Evolutionary conservation across 2,329 filamentous ascomycete species (phyloP).

Genomic region (Sarocladium kiliense): DNA sequence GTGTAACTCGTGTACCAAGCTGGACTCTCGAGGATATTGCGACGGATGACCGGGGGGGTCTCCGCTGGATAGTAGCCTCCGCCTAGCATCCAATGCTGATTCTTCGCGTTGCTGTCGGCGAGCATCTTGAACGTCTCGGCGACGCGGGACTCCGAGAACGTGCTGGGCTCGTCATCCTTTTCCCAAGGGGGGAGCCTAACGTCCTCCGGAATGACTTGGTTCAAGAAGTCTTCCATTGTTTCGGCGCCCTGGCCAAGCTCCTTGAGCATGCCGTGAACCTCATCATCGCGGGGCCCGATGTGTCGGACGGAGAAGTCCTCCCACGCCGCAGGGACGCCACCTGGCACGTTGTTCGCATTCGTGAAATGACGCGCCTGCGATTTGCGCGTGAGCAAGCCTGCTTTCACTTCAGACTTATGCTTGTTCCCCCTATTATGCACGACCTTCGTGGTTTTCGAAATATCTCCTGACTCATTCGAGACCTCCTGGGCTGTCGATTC

Average conservation of each 20-base stretch:
- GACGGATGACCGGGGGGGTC: slow-evolving; percentile 83
- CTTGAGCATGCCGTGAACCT: slow-evolving; percentile 73
- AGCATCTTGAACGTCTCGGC: slow-evolving; percentile 24
- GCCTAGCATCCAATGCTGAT: slow-evolving; percentile 69
- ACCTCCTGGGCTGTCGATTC: too few species aligned
- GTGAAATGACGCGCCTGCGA: background rate
- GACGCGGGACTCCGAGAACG: slow-evolving; percentile 33
- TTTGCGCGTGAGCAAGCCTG: background rate
- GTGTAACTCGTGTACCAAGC: slow-evolving; percentile 99
- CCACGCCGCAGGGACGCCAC: slow-evolving; percentile 13
- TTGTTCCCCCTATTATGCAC: too few species aligned
- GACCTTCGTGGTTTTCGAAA: too few species aligned
- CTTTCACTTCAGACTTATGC: background rate
- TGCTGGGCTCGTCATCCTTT: slow-evolving; percentile 36
- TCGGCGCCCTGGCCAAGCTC: slow-evolving; percentile 68
- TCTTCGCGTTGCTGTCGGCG: slow-evolving; percentile 28
- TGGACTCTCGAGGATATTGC: slow-evolving; percentile 87
- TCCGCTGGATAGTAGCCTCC: slow-evolving; percentile 85
- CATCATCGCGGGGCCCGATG: slow-evolving; percentile 72
- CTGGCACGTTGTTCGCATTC: slow-evolving; percentile 13
- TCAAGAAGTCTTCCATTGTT: slow-evolving; percentile 76
- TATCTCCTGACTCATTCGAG: too few species aligned
- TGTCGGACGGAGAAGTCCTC: slow-evolving; percentile 68
- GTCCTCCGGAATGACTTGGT: slow-evolving; percentile 75
- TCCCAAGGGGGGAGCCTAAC: slow-evolving; percentile 49